A percentile compares a stretch with the other conserved stretches of the same genome.
phyloP scores from a whole-genome alignment of 2,329 filamentous ascomycete species.

The Hymenoscyphus linearis region DNA sequence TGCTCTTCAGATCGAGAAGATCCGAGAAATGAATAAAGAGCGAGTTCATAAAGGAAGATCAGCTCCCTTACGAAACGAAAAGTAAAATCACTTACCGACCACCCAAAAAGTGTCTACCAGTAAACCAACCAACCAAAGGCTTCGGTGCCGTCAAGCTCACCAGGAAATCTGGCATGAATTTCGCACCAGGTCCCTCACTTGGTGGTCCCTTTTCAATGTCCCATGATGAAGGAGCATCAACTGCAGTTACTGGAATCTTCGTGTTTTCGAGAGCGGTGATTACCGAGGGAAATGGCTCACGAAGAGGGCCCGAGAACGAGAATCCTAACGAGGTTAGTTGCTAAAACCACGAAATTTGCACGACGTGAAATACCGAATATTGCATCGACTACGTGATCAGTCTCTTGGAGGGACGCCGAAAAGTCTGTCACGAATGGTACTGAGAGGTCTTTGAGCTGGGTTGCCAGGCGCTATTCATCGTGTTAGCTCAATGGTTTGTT shows the following conservation, averaged over 20 bases:
- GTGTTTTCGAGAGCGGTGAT: constrained; percentile 72
- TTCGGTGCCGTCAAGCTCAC: constrained; percentile 93
- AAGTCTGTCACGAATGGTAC: constrained; percentile 86
- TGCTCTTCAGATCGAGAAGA: too few relatives aligned
- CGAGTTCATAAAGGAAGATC: background rate
- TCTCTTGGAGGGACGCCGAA: constrained; percentile 53
- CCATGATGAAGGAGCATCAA: constrained; percentile 94
- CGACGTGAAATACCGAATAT: constrained; percentile 72
- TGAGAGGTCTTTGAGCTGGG: constrained; percentile 76
- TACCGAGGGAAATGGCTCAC: constrained; percentile 83
- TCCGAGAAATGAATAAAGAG: too few relatives aligned
- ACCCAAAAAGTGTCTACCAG: constrained; percentile 84
- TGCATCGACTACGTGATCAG: constrained; percentile 83
- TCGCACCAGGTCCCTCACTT: constrained; percentile 66
- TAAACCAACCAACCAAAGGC: constrained; percentile 77
- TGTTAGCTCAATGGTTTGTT: background rate
- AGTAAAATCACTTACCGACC: constrained; percentile 54
- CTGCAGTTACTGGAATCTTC: constrained; percentile 71
- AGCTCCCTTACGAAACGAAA: background rate
- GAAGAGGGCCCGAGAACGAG: constrained; percentile 84
- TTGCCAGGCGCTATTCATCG: constrained; percentile 62
- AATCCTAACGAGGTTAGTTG: constrained; percentile 57
- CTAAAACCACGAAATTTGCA: too few relatives aligned
- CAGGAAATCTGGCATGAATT: constrained; percentile 73
- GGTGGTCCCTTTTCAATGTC: constrained; percentile 85